Conservation (phyloP, 2,329 filamentous ascomycete genomes). For the Atkinsonella hypoxylon region DNA sequence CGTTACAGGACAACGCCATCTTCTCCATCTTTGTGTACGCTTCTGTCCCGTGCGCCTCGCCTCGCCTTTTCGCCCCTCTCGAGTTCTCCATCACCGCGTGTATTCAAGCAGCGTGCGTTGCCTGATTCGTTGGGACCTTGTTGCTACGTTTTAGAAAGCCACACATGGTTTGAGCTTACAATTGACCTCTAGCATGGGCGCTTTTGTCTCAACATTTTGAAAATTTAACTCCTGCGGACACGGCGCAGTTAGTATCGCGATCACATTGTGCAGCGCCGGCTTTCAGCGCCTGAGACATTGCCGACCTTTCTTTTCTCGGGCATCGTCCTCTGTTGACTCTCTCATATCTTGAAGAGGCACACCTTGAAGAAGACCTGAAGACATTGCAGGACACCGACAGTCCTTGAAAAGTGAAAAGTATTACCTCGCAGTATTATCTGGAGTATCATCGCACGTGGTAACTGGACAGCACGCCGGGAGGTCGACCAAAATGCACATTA, state of each 20-base stretch:
- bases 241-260: not conserved
- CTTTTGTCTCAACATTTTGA: not conserved
- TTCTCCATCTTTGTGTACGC: not conserved
- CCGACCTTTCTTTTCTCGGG: too few relatives aligned
- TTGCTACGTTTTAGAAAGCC: too few relatives aligned
- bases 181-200: not conserved
- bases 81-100: not conserved
- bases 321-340: too few relatives aligned
- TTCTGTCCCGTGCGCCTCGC: not conserved
- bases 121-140: not conserved
- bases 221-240: not conserved
- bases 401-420: not conserved
- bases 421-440: not conserved
- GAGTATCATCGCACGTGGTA: not conserved
- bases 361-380: not conserved
- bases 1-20: not conserved
- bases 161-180: too few relatives aligned
- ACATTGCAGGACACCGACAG: not conserved
- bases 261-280: too few relatives aligned
- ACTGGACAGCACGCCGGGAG: not conserved
- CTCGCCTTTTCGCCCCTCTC: not conserved
- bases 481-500: slow-evolving; percentile 1
- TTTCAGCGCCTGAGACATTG: too few relatives aligned
- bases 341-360: not conserved
- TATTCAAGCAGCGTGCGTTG: not conserved